Evolutionary conservation across 306 rosid genomes (phyloP), one percentile per base, ranked within the genome.

Genomic region (Mucuna pruriens): DNA sequence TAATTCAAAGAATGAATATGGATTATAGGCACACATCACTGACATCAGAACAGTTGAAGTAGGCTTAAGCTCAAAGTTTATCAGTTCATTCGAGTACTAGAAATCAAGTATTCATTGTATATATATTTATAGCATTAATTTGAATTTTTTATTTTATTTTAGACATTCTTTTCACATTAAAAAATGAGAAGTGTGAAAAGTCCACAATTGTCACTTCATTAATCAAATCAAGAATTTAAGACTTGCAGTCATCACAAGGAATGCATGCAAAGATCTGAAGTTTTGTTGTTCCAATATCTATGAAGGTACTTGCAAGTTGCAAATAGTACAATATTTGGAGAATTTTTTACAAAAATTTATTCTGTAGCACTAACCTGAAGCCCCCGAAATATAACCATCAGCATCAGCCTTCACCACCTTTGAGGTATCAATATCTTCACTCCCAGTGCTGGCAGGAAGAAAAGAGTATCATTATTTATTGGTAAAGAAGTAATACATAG

Each of bases 401-500:
- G 85, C 88, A 61, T 90, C 98, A 15, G 96, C 92, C 86, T 90
- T 95, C 78, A 93, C 98, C 85, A 91, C 97, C 86, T 87, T 89
- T 65, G 99, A 89, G 58, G 92, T 91, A 85, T 95, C 98, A 69
- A 93, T 85, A 83, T 95, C 99, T 51, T 98, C 99, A 79, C 99
- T 95, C 60, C 99, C 97, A 12, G 97, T 85, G 81, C 99, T 95
- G 88, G 76, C 70, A 71, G 71, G 17, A 46, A 38, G 17, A 23
- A 31, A 26, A 68, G 57, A 49, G 82, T 7, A 55, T 54, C 71
- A 26, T 17, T 71, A 69, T 67, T 71, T 82, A 71, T 84, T 62
- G 51, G 75, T 34, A 77, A 63, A 73, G 45, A 19, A 71, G 36
- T 15, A 42, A 54, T 46, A 39, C 25, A 26, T 51, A 42, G 58